Evolutionary conservation across 352 stramenopile genomes (phyloP), one percentile per base, ranked within the genome.

Genomic region (Phytophthora melonis): DNA sequence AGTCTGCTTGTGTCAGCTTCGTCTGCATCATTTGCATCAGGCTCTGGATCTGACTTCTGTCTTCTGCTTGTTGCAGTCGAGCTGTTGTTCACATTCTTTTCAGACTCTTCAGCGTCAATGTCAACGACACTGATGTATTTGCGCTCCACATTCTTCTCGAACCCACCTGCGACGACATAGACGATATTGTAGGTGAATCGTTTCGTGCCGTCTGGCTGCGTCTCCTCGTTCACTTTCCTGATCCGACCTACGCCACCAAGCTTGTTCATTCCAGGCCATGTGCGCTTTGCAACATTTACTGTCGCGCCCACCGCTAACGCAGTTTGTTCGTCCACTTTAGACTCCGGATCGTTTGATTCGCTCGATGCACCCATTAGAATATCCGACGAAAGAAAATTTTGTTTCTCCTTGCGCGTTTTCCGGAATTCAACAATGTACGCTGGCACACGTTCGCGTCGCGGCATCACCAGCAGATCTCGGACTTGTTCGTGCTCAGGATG

Each of bases 191-290:
- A 96, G 19, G 82, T 79, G 58, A 81, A 94, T 18, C 76, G 72
- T 64, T 68, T 86, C 59, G 74, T 77, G 19, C 78, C 79, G 14
- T 80, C 77, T 2, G 74, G 61, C 1, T 78, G 64, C 0, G 19
- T 79, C 47, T 80, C 67, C 55, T 90, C 75, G 64, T 90, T 84
- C 45, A 89, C 81, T 72, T 84, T 87, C 10, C 80, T 80, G 39
- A 96, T 81, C 34, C 90, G 86, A 34, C 86, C 90, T 9, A 87
- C 83, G 16, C 90, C 90, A 13, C 90, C 90, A 5, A 94, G 80
- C 63, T 95, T 96, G 69, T 96, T 96, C 74, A 96, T 96, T 3
- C 90, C 90, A 34, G 90, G 87, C 90, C 90, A 96, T 13, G 88
- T 96, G 10, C 89, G 87, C 67, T 93, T 94, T 0, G 83, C 88